phyloP scores from a whole-genome alignment of 139 green algal genomes.

The Chlorella ohadii region DNA sequence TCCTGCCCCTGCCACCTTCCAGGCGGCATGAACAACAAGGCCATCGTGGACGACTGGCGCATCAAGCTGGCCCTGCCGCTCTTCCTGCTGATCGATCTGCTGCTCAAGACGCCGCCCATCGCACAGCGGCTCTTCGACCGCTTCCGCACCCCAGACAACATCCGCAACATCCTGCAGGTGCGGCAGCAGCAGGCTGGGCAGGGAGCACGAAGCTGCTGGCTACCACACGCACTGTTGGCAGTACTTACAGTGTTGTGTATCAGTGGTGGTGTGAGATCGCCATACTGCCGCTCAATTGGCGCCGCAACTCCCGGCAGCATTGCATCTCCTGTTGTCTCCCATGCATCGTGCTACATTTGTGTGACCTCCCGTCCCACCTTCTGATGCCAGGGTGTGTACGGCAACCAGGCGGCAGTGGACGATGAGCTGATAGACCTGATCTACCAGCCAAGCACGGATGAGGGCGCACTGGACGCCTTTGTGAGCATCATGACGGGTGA shows the following conservation, averaged over 20 bases:
- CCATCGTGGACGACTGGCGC: conserved; percentile 77
- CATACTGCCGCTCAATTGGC: too few relatives aligned
- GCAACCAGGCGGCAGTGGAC: conserved; percentile 79
- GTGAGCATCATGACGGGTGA: conserved; percentile 82
- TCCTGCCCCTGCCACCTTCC: too few relatives aligned
- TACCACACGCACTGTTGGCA: too few relatives aligned
- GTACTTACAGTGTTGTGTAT: too few relatives aligned
- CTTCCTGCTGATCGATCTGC: conserved; percentile 89
- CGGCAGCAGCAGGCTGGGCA: neutral
- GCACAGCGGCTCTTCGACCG: conserved; percentile 77
- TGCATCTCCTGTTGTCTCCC: too few relatives aligned
- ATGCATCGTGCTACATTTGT: too few relatives aligned
- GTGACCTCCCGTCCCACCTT: too few relatives aligned
- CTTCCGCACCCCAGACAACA: conserved; percentile 68
- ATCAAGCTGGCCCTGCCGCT: conserved; percentile 83
- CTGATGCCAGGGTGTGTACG: conserved; percentile 75
- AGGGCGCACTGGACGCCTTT: conserved; percentile 88
- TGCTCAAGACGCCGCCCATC: conserved; percentile 77
- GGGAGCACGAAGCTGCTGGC: neutral
- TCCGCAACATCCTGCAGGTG: conserved; percentile 60
- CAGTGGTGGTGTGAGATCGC: too few relatives aligned
- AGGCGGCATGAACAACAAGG: conserved; percentile 94
- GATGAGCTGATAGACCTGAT: conserved; percentile 89
- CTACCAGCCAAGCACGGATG: conserved; percentile 59
- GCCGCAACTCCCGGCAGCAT: too few relatives aligned